phyloP scores from a whole-genome alignment of 768 basidiomycete genomes.

The Mycena galopus region DNA sequence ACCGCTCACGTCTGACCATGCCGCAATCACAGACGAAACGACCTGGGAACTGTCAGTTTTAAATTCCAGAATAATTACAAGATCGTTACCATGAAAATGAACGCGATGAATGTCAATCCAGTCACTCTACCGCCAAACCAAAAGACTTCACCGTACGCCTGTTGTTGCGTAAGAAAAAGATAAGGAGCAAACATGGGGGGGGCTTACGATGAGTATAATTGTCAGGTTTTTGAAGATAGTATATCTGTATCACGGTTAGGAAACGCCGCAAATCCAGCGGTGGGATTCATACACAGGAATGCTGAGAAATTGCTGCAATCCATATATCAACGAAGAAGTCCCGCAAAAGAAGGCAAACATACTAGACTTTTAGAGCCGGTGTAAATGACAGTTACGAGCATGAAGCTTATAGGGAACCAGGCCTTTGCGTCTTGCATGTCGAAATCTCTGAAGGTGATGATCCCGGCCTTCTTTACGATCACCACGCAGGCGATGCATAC shows the following conservation, averaged over 20 bases:
- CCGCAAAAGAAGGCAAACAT: conserved; percentile 47
- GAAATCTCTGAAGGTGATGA: conserved; percentile 90
- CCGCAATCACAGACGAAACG: conserved; percentile 94
- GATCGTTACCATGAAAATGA: conserved; percentile 86
- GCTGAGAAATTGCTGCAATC: conserved; percentile 90
- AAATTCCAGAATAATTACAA: conserved; percentile 11
- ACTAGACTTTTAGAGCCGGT: conserved; percentile 98
- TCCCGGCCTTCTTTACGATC: conserved; percentile 76
- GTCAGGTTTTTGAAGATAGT: conserved; percentile 99
- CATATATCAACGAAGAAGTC: background rate
- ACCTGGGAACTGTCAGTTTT: conserved; percentile 62
- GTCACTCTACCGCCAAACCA: conserved; percentile 97
- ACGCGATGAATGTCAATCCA: conserved; percentile 87
- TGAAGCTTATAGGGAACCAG: conserved; percentile 95
- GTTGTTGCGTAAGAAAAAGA: background rate
- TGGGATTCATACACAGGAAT: conserved; percentile 77
- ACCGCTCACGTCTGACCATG: conserved; percentile 88
- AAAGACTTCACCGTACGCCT: conserved; percentile 98
- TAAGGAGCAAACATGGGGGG: background rate
- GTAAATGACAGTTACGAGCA: conserved; percentile 96
- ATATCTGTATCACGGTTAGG: conserved; percentile 46
- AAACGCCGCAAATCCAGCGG: background rate
- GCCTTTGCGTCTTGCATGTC: conserved; percentile 85
- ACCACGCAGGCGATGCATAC: conserved; percentile 89
- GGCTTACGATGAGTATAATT: conserved; percentile 94